These are phyloP conservation scores for Physcomitrellopsis africana DNA, from an alignment of 225 moss, liverwort and hornwort genomes.

Conservation along the genomic window DNA sequence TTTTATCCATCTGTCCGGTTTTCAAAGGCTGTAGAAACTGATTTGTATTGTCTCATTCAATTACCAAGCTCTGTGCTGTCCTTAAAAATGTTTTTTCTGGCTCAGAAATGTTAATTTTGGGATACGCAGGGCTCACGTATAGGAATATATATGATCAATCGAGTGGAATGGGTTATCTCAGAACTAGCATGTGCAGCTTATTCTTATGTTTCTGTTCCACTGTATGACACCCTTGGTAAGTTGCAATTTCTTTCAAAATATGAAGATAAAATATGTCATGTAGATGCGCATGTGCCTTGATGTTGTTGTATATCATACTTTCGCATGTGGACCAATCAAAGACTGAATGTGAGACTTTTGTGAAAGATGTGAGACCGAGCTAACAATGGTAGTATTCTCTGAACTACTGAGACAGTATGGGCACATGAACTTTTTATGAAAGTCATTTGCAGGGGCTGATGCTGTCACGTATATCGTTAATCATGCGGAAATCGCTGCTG, in stretches of 20 bases:
- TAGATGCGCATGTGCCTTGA: neutral
- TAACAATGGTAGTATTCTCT: neutral
- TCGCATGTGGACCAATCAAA: neutral
- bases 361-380: slow-evolving; percentile 21
- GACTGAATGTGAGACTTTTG: slow-evolving; percentile 3
- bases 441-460: slow-evolving; percentile 64
- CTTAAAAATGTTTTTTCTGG: neutral
- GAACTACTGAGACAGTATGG: neutral
- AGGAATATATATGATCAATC: slow-evolving; percentile 91
- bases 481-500: slow-evolving; percentile 76
- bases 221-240: slow-evolving; percentile 92
- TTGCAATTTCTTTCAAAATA: slow-evolving; percentile 8
- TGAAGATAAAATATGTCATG: neutral
- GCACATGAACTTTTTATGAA: neutral
- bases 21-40: neutral
- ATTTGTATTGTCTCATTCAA: neutral
- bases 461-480: slow-evolving; percentile 89
- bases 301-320: slow-evolving; percentile 1
- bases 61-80: neutral
- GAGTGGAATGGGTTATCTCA: slow-evolving; percentile 86
- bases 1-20: neutral
- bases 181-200: slow-evolving; percentile 87
- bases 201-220: slow-evolving; percentile 89
- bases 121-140: slow-evolving; percentile 57
- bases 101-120: slow-evolving; percentile 25